Percentiles rank a stretch among this genome's conserved stretches.
These are phyloP conservation scores for Lipomyces mesembrius DNA, from an alignment of 805 yeast genomes.

Conservation along the genomic window DNA sequence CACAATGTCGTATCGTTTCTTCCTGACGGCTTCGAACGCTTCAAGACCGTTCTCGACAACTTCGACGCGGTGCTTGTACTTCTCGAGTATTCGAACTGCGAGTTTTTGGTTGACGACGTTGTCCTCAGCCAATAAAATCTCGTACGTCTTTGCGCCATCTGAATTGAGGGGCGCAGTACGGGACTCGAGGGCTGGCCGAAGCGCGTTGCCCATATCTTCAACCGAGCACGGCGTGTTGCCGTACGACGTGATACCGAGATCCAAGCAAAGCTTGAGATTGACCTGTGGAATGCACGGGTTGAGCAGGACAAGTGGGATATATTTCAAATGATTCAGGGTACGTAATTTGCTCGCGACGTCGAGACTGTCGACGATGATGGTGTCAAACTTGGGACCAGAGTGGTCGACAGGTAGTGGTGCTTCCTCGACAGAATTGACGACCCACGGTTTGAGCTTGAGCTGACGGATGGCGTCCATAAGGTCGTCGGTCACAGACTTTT, in stretches of 20 bases:
- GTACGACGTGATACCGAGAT: constrained; percentile 82
- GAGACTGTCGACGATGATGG: constrained; percentile 79
- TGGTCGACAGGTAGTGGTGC: constrained; percentile 48
- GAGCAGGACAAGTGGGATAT: constrained; percentile 79
- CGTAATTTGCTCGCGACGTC: constrained; percentile 74
- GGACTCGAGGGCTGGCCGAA: constrained; percentile 83
- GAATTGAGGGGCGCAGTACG: constrained; percentile 78
- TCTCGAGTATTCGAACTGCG: constrained; percentile 82
- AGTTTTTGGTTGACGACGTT: constrained; percentile 84
- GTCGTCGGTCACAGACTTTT: constrained; percentile 54
- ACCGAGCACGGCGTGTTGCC: constrained; percentile 88
- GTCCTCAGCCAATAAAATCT: constrained; percentile 81
- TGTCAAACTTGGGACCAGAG: constrained; percentile 62
- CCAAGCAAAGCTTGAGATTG: constrained; percentile 80
- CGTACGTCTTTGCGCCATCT: constrained; percentile 76
- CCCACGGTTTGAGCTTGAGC: constrained; percentile 65
- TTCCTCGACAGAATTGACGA: constrained; percentile 60
- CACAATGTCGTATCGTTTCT: constrained; percentile 73
- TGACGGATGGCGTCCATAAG: constrained; percentile 57
- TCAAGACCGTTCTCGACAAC: constrained; percentile 87
- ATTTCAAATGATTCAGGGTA: constrained; percentile 74
- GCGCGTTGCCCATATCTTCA: constrained; percentile 78
- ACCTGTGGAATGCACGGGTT: constrained; percentile 76
- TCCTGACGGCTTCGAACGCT: constrained; percentile 75
- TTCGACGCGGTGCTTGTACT: constrained; percentile 80